phyloP scores from a whole-genome alignment of 129 eudicot genomes.

The Saussurea involucrata region DNA sequence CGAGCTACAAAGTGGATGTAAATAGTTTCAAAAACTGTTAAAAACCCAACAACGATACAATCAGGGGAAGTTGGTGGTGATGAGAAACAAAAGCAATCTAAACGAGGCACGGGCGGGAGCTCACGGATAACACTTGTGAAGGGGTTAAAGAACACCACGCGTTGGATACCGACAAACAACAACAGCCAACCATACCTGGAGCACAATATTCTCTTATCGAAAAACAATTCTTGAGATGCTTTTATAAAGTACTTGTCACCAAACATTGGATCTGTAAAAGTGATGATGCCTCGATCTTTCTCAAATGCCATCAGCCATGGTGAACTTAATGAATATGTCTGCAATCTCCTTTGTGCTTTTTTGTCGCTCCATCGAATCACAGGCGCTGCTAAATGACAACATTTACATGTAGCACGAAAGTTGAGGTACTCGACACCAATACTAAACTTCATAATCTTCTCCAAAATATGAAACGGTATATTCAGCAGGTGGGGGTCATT shows the following conservation, averaged over 20 bases:
- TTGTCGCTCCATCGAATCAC: neutral
- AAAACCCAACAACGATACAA: conserved; percentile 21
- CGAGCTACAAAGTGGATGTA: neutral
- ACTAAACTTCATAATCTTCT: neutral
- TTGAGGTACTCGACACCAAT: conserved; percentile 8
- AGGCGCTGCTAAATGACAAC: neutral
- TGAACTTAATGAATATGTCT: neutral
- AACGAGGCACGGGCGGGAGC: neutral
- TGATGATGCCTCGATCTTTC: neutral
- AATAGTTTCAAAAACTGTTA: no score
- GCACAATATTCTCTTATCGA: neutral
- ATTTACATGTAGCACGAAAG: conserved; percentile 13
- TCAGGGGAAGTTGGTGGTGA: conserved; percentile 1
- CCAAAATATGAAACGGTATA: neutral
- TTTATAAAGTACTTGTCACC: conserved; percentile 17
- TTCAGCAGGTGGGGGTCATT: neutral
- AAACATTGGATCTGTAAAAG: conserved; percentile 14
- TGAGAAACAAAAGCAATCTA: neutral
- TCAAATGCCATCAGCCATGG: conserved; percentile 25
- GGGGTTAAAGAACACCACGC: conserved; percentile 15
- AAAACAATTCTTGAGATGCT: neutral
- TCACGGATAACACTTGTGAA: conserved; percentile 8
- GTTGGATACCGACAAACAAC: no score
- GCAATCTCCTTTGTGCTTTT: conserved; percentile 7
- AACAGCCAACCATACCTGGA: conserved; percentile 7